phyloP scores from a whole-genome alignment of 2,329 filamentous ascomycete genomes.

The Pseudocercospora pini-densiflorae region DNA sequence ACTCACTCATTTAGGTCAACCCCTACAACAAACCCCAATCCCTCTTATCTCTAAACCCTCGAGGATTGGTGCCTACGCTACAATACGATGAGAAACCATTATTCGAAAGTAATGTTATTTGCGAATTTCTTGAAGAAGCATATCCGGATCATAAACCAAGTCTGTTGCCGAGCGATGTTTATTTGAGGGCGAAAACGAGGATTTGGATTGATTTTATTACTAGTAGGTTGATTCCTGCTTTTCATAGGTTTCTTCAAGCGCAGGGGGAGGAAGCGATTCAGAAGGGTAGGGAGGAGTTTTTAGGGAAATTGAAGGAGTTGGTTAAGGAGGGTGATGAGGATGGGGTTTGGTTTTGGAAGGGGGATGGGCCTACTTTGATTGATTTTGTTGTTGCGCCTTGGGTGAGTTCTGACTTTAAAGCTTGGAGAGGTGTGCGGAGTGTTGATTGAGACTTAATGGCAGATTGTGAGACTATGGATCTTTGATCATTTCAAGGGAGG shows the following conservation, averaged over 20 bases:
- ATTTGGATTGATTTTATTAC: conserved; percentile 78
- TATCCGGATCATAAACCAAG: conserved; percentile 57
- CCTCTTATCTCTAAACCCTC: conserved; percentile 73
- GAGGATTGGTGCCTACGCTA: conserved; percentile 75
- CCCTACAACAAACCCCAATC: conserved; percentile 73
- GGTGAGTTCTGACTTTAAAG: conserved; percentile 50
- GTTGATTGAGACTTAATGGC: too few relatives aligned
- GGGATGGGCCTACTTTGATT: conserved; percentile 63
- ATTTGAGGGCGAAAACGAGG: conserved; percentile 66
- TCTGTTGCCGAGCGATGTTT: conserved; percentile 65
- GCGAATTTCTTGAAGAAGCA: conserved; percentile 76
- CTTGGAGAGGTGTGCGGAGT: too few relatives aligned
- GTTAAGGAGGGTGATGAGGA: conserved; percentile 63
- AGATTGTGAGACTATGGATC: conserved; percentile 63
- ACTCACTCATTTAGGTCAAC: conserved; percentile 61
- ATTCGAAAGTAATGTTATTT: conserved; percentile 74
- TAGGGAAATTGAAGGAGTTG: conserved; percentile 63
- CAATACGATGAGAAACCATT: conserved; percentile 62
- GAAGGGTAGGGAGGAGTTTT: conserved; percentile 62
- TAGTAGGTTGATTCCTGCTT: conserved; percentile 68
- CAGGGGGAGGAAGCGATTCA: conserved; percentile 48
- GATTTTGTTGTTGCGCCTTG: conserved; percentile 75
- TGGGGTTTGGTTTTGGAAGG: conserved; percentile 65
- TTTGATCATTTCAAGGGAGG: conserved; percentile 75
- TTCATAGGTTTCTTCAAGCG: conserved; percentile 62